These are phyloP conservation scores for Gnaphalium uliginosum DNA, from an alignment of 129 eudicot genomes.

Conservation along the genomic window DNA sequence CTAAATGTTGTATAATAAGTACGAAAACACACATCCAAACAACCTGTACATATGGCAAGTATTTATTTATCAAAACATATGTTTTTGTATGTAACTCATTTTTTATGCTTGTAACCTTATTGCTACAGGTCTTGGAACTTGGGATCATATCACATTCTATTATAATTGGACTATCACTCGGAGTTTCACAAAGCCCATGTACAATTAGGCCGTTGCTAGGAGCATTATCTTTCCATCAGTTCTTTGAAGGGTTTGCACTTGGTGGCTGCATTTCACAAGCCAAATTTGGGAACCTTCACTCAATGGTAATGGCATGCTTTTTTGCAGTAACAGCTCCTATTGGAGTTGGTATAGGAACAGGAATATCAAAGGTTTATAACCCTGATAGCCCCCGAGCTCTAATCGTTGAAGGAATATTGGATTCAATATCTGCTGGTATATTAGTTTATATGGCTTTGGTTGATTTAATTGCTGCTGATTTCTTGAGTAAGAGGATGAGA, in stretches of 20 bases:
- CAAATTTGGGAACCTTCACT: constrained; percentile 43
- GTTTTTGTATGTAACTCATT: neutral
- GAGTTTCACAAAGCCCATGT: constrained; percentile 94
- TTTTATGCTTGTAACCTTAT: neutral
- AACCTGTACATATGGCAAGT: neutral
- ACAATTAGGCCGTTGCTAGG: constrained; percentile 74
- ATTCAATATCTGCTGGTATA: constrained; percentile 89
- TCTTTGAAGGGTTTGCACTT: constrained; percentile 94
- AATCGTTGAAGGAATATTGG: constrained; percentile 69
- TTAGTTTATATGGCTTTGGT: constrained; percentile 91
- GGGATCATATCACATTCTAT: constrained; percentile 92
- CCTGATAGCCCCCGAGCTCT: constrained; percentile 81
- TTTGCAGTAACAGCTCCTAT: constrained; percentile 79
- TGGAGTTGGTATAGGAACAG: constrained; percentile 74
- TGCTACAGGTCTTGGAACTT: constrained; percentile 78
- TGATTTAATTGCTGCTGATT: constrained; percentile 93
- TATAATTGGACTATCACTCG: constrained; percentile 84
- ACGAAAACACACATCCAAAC: neutral
- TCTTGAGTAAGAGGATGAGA: constrained; percentile 95
- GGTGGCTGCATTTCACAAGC: constrained; percentile 99
- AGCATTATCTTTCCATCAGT: constrained; percentile 88
- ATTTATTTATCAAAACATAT: neutral
- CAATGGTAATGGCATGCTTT: constrained; percentile 78
- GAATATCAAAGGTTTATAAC: constrained; percentile 62
- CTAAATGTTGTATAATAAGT: neutral